Percentiles rank a stretch among this genome's conserved stretches.
Conservation (phyloP, 768 basidiomycete species). For the Suillus weaverae region DNA sequence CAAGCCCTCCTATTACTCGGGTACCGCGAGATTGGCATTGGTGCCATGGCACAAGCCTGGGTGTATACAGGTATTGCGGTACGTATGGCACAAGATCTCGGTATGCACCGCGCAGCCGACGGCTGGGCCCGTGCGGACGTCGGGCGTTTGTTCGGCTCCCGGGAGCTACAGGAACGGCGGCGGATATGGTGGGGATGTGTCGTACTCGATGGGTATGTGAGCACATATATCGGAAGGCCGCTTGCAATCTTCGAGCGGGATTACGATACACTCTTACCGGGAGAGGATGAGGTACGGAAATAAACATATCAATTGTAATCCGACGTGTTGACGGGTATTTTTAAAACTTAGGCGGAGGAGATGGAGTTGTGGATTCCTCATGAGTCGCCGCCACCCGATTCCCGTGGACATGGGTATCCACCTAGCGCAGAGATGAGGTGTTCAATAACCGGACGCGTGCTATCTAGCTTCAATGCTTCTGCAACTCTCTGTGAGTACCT, state of each 20-base stretch:
- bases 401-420: constrained; percentile 31
- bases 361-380: constrained; percentile 53
- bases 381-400: constrained; percentile 32
- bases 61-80: constrained; percentile 84
- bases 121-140: constrained; percentile 66
- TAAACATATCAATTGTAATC: not conserved
- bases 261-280: constrained; percentile 71
- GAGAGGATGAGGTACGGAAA: constrained; percentile 52
- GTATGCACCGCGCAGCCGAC: constrained; percentile 80
- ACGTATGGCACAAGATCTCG: constrained; percentile 89
- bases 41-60: constrained; percentile 89
- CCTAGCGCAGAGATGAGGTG: constrained; percentile 14
- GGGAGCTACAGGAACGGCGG: constrained; percentile 68
- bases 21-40: constrained; percentile 85
- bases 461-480: constrained; percentile 81
- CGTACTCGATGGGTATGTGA: constrained; percentile 78
- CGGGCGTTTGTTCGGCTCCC: constrained; percentile 55
- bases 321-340: not conserved
- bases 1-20: constrained; percentile 81
- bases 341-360: constrained; percentile 56
- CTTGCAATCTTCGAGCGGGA: constrained; percentile 74
- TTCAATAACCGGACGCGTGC: constrained; percentile 46
- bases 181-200: constrained; percentile 81
- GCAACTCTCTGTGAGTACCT: constrained; percentile 61
- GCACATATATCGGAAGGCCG: constrained; percentile 77